Evolutionary conservation across 2,329 filamentous ascomycete species (phyloP), one percentile per base, ranked within the genome.

Genomic region (Talaromyces sp.): DNA sequence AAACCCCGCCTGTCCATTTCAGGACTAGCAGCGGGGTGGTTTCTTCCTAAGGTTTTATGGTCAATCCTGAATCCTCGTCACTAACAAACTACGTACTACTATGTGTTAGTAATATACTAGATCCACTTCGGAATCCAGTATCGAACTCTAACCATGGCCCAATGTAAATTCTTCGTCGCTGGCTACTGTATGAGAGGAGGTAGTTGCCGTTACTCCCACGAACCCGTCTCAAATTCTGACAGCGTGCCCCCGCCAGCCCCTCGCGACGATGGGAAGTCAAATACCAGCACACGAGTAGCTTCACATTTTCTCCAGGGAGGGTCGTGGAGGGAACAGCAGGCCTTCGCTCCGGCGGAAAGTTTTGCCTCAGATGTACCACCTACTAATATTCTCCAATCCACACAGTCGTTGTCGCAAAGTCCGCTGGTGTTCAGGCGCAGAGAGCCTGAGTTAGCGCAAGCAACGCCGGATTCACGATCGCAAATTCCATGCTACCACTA

Each of bases 401-500:
- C 47, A 48, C 47, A 48, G 3, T 22, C 47, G 19, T 48, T 48
- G 5, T 9, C 22, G 5, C 47, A 48, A 48, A 24, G 10, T 8
- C 22, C 8, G 47, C 22, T 14, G 27, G 5, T 11, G 27, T 31
- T 48, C 5, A 48, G 22, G 22, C 14, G 19, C 13, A 14, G 5
- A 14, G 22, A 8, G 19, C 24, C 47, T 16, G 22, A 5, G 1
- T 48, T 24, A 48, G 13, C 22, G 14, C 22, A 48, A 3, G 22
- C 22, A 27, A 48, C 22, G 13, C 13, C 19, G 13, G 54, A 57
- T 19, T 57, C 27, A 19, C 27, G 54, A 19, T 57, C 54, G 16
- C 19, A 37, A 16, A 60, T 62, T 43, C 45, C 66, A 41, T 69
- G 67, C 66, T 67, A 41, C 13, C 68, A 65, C 58, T 67, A 67